Percentiles rank a stretch among this genome's conserved stretches.
Conservation (phyloP, 208 protist species). For the Naegleria fowleri region DNA sequence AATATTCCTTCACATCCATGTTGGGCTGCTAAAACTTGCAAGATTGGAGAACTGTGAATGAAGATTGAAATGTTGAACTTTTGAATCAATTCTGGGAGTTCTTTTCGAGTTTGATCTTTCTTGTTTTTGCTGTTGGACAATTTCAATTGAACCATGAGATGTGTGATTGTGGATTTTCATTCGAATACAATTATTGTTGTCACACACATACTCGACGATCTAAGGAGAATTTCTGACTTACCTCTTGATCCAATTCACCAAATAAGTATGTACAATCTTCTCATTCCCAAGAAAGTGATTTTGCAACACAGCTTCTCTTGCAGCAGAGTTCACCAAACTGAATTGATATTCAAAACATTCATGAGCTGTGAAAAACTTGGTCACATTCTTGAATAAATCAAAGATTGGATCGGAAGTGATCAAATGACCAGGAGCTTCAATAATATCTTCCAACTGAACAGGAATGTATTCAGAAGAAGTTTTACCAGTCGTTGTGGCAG, state of each 20-base stretch:
- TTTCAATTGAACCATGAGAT: no score
- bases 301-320: neutral
- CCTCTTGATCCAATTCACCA: neutral
- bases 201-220: no score
- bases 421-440: neutral
- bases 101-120: neutral
- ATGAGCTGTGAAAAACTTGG: neutral
- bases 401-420: neutral
- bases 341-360: neutral
- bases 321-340: neutral
- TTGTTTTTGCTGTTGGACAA: neutral
- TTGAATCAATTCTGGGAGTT: neutral
- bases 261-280: neutral
- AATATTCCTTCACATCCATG: neutral
- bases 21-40: neutral
- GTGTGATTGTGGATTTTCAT: no score
- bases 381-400: neutral
- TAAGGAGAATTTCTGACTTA: neutral
- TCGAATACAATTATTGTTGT: no score
- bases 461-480: no score
- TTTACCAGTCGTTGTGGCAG: no score
- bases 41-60: neutral
- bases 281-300: neutral
- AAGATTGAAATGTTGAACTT: neutral
- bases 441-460: neutral